These are phyloP conservation scores for Penicillium hordei DNA, from an alignment of 2,329 filamentous ascomycete species.

Conservation along the genomic window DNA sequence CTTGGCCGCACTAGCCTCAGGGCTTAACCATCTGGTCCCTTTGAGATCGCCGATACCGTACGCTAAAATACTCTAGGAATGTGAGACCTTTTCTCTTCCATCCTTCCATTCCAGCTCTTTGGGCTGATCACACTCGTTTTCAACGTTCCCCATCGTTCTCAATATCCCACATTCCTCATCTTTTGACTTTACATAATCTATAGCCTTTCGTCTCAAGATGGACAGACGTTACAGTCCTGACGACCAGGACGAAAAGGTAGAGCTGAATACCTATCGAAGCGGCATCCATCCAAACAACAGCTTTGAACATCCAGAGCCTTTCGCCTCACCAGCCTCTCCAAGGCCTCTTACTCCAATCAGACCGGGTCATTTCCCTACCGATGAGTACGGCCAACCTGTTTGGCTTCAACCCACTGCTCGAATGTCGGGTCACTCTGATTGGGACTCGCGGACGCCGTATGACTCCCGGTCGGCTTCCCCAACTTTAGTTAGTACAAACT, in stretches of 20 bases:
- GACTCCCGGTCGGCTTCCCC: conserved; percentile 35
- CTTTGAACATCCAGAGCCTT: conserved; percentile 20
- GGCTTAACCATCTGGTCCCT: conserved; percentile 2
- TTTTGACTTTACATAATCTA: background rate
- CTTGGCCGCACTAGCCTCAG: background rate
- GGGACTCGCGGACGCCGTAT: conserved; percentile 14
- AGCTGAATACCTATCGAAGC: conserved; percentile 21
- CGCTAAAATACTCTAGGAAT: background rate
- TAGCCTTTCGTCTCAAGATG: conserved; percentile 8
- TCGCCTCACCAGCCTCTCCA: conserved; percentile 15
- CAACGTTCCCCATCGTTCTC: conserved; percentile 3
- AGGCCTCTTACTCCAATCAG: conserved; percentile 25
- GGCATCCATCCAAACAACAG: conserved; percentile 15
- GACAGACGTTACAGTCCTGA: conserved; percentile 18
- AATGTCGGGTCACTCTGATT: conserved; percentile 22
- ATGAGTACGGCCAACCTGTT: conserved; percentile 23
- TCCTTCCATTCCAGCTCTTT: conserved; percentile 7
- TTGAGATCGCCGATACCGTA: background rate
- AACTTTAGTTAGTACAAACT: conserved; percentile 28
- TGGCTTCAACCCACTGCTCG: conserved; percentile 24
- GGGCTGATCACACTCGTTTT: conserved; percentile 19
- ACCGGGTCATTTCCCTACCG: conserved; percentile 24
- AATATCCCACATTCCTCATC: conserved; percentile 8
- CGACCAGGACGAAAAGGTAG: conserved; percentile 31
- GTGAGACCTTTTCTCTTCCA: background rate